Base-by-base conservation (phyloP, 345 rosid species). In the Boechera divaricarpa region DNA sequence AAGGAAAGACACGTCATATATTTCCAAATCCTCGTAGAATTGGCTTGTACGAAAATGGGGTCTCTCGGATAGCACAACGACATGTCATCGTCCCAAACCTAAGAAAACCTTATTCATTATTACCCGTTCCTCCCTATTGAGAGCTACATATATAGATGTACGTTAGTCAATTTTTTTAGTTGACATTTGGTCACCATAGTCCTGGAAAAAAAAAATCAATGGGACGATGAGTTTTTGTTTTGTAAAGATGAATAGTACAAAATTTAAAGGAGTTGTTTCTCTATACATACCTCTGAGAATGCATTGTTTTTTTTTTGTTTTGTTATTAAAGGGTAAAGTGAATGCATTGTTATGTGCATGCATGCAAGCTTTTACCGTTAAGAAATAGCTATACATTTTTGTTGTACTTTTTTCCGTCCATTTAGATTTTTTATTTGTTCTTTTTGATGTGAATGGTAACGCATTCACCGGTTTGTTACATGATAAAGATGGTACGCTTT, bases 71-170 rank as follows among this genome's bases (percentile, higher is more conserved):
- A 55, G 0, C 57, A 31, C 64, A 74, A 64, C 36, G n/a, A 74
- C 42, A 44, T 44, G 64, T 44, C 63, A 74, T 44, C 71, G 28
- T 74, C 65, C 57, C 47, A 61, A 60, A 61, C 68, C 58, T 33
- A 47, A 8, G 47, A 13, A 28, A 47, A 21, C 4, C 12, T 72
- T 32, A 21, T 49, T 49, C 29, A 36, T 49, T n/a, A 24, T 72
- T 61, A 72, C 26, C 29, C 10, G 0, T n/a, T 45, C 10, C 56
- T 45, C 24, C 21, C 42, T 70, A 8, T 38, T 9, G 26, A 45
- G 57, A 71, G 35, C 49, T 55, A 47, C 47, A 18, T 55, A 15
- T n/a, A 6, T 42, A 54, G 4, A 36, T 45, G 28, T 32, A 13
- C 11, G 13, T 64, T 41, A 29, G 24, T 28, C 36, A 61, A 21